phyloP scores from a whole-genome alignment of 2,329 filamentous ascomycete genomes.

The Thelonectria discophora region DNA sequence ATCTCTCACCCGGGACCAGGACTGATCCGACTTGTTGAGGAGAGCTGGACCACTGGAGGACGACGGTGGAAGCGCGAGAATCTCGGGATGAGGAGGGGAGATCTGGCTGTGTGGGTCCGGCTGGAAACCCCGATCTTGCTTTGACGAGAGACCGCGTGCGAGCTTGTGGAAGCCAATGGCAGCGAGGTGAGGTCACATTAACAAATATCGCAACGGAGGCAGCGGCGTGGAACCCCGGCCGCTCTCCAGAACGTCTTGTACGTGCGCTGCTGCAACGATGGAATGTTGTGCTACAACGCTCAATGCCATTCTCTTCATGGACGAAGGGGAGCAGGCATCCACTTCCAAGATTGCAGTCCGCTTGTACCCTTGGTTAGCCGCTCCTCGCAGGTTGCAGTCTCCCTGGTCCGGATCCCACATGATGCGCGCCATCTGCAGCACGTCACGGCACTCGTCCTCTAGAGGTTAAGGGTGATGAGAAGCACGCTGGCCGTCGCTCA shows the following conservation, averaged over 20 bases:
- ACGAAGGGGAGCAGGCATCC: conserved; percentile 24
- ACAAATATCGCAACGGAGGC: conserved; percentile 1
- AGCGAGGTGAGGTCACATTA: conserved; percentile 1
- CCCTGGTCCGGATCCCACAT: conserved; percentile 33
- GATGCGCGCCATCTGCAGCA: conserved; percentile 37
- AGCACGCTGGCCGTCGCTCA: conserved; percentile 11
- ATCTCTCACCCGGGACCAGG: not conserved
- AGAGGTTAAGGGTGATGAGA: conserved; percentile 26
- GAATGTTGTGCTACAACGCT: conserved; percentile 1
- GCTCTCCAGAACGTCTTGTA: not conserved
- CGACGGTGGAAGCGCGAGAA: conserved; percentile 15
- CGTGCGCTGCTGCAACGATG: not conserved
- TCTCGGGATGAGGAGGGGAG: conserved; percentile 25
- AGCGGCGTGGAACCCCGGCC: conserved; percentile 3
- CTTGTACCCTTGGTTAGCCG: conserved; percentile 41
- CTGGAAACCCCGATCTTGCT: conserved; percentile 36
- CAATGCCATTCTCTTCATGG: not conserved
- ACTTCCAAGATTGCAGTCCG: conserved; percentile 33
- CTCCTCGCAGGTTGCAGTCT: conserved; percentile 23
- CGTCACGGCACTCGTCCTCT: conserved; percentile 26
- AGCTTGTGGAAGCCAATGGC: conserved; percentile 10
- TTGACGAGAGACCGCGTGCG: conserved; percentile 19
- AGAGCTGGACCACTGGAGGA: not conserved
- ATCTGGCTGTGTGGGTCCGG: conserved; percentile 36
- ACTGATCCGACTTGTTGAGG: not conserved